Evolutionary conservation across 129 eudicot species (phyloP).

Genomic region (Lactuca saligna): DNA sequence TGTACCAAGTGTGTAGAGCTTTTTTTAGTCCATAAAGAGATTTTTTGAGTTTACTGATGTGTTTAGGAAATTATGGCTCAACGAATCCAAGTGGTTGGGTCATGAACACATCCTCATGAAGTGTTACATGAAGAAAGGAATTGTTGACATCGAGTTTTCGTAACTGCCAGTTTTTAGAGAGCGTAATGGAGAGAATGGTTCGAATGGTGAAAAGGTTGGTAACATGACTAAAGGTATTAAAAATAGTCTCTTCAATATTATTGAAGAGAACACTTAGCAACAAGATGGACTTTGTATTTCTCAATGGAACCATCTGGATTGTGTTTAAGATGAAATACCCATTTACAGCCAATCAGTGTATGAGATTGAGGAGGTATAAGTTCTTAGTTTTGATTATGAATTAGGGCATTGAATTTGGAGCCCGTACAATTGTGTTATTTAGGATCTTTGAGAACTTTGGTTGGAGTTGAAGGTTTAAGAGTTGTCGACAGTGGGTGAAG

Average conservation of each 20-base stretch:
- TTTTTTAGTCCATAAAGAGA: background rate
- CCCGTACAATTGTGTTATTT: background rate
- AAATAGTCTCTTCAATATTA: background rate
- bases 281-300: background rate
- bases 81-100: background rate
- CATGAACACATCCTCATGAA: constrained; percentile 2
- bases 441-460: background rate
- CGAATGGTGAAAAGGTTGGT: background rate
- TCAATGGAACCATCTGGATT: background rate
- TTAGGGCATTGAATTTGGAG: background rate
- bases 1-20: constrained; percentile 2
- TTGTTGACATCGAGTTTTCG: constrained; percentile 3
- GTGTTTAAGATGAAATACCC: background rate
- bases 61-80: background rate
- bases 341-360: background rate
- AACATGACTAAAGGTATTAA: constrained; percentile 9
- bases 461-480: background rate
- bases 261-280: background rate
- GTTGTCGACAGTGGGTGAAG: background rate
- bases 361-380: background rate
- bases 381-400: background rate
- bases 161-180: background rate
- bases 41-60: background rate
- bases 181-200: background rate
- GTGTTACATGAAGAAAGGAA: constrained; percentile 4